Evolutionary conservation across 2,329 filamentous ascomycete species (phyloP).

Genomic region (Fusarium sp.): DNA sequence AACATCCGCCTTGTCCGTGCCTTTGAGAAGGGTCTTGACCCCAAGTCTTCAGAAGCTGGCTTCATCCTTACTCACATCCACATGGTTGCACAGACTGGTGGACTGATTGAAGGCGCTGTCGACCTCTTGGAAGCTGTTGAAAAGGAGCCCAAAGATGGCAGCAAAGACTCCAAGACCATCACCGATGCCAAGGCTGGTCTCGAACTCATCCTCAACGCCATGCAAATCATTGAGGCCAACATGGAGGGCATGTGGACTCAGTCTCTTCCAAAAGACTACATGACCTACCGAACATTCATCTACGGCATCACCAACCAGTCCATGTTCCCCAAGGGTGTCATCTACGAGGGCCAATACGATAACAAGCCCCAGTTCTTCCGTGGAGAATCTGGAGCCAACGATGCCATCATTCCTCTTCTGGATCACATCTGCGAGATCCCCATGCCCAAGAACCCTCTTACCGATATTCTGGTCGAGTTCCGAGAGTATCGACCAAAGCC

Average conservation of each 20-base stretch:
- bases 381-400: slow-evolving; percentile 93
- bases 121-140: slow-evolving; percentile 64
- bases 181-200: slow-evolving; percentile 74
- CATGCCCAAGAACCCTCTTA: slow-evolving; percentile 91
- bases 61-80: slow-evolving; percentile 97
- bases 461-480: slow-evolving; percentile 89
- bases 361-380: slow-evolving; percentile 81
- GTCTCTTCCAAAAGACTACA: slow-evolving; percentile 86
- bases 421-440: slow-evolving; percentile 88
- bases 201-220: slow-evolving; percentile 67
- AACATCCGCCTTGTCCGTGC: slow-evolving; percentile 88
- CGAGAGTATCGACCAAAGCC: slow-evolving; percentile 89
- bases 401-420: slow-evolving; percentile 91
- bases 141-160: slow-evolving; percentile 12
- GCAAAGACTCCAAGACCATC: background rate
- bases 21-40: slow-evolving; percentile 90
- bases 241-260: slow-evolving; percentile 96
- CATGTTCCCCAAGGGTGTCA: slow-evolving; percentile 93
- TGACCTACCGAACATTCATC: slow-evolving; percentile 94
- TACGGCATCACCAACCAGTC: slow-evolving; percentile 93
- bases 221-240: slow-evolving; percentile 76
- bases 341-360: slow-evolving; percentile 86
- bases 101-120: slow-evolving; percentile 79
- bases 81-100: slow-evolving; percentile 90
- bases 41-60: slow-evolving; percentile 88